Percentiles rank a stretch among this genome's conserved stretches.
phyloP scores from a whole-genome alignment of 2,329 filamentous ascomycete species.

The Cladosporium sp. region DNA sequence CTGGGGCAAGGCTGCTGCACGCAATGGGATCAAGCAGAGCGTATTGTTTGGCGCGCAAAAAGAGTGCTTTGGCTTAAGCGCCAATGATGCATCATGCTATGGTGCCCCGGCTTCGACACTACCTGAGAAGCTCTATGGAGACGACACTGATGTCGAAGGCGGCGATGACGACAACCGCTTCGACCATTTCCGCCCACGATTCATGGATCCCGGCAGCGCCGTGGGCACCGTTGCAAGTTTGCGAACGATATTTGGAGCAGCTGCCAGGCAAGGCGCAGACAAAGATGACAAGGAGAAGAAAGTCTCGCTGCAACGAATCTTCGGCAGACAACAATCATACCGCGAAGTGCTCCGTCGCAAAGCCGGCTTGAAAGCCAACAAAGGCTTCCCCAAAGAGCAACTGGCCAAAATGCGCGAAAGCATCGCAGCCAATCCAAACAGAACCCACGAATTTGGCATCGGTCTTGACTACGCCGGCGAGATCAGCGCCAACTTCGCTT shows the following conservation, averaged over 20 bases:
- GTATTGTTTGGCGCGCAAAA: constrained; percentile 6
- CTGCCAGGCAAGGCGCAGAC: constrained; percentile 16
- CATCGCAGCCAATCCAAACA: neutral
- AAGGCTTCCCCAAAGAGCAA: neutral
- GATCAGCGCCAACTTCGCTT: constrained; percentile 6
- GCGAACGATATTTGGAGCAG: constrained; percentile 9
- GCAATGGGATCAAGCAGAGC: neutral
- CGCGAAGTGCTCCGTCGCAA: constrained; percentile 6
- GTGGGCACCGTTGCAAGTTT: constrained; percentile 13
- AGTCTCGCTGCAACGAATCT: constrained; percentile 22
- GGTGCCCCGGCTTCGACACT: neutral
- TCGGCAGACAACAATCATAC: constrained; percentile 16
- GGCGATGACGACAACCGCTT: constrained; percentile 11
- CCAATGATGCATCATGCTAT: constrained; percentile 10
- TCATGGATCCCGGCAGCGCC: constrained; percentile 19
- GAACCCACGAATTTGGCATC: constrained; percentile 5
- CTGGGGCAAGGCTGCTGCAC: constrained; percentile 8
- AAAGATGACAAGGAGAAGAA: constrained; percentile 17
- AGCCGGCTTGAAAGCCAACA: neutral
- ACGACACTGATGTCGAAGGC: constrained; percentile 8
- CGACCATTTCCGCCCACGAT: constrained; percentile 33
- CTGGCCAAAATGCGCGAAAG: neutral
- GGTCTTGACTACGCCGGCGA: constrained; percentile 7
- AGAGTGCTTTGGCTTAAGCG: constrained; percentile 7
- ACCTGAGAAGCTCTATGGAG: neutral